Conservation (phyloP, 768 basidiomycete species). For the Lactarius deliciosus region DNA sequence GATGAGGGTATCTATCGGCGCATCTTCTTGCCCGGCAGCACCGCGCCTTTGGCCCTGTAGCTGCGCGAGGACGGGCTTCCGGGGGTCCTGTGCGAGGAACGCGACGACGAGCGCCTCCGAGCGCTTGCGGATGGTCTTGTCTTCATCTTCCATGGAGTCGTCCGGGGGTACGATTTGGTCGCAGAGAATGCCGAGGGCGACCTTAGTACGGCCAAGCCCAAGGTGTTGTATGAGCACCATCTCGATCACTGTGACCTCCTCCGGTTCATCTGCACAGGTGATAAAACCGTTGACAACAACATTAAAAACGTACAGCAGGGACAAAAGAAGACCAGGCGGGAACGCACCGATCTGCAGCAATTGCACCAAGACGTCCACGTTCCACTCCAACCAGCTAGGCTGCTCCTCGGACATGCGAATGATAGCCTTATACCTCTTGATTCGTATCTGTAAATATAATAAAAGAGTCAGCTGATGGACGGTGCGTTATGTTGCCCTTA, state of each 20-base stretch:
- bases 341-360: constrained; percentile 68
- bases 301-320: background rate
- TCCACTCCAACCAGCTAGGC: constrained; percentile 62
- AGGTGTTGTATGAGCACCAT: constrained; percentile 60
- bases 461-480: background rate
- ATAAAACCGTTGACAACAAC: too few species aligned
- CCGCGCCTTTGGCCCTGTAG: constrained; percentile 44
- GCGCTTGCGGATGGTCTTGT: constrained; percentile 53
- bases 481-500: background rate
- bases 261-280: constrained; percentile 49
- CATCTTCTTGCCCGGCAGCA: constrained; percentile 47
- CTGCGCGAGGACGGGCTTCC: constrained; percentile 44
- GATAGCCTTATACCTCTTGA: constrained; percentile 62
- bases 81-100: constrained; percentile 57
- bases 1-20: constrained; percentile 48
- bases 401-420: constrained; percentile 49
- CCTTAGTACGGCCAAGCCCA: constrained; percentile 57
- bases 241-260: constrained; percentile 62
- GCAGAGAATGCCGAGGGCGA: constrained; percentile 65
- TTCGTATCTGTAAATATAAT: constrained; percentile 36
- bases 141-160: constrained; percentile 56
- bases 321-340: background rate
- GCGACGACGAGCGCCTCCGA: constrained; percentile 57
- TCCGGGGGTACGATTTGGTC: constrained; percentile 60
- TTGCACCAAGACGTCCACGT: constrained; percentile 73